These are phyloP conservation scores for Whalleya microplaca DNA, from an alignment of 2,329 filamentous ascomycete species.

Conservation along the genomic window DNA sequence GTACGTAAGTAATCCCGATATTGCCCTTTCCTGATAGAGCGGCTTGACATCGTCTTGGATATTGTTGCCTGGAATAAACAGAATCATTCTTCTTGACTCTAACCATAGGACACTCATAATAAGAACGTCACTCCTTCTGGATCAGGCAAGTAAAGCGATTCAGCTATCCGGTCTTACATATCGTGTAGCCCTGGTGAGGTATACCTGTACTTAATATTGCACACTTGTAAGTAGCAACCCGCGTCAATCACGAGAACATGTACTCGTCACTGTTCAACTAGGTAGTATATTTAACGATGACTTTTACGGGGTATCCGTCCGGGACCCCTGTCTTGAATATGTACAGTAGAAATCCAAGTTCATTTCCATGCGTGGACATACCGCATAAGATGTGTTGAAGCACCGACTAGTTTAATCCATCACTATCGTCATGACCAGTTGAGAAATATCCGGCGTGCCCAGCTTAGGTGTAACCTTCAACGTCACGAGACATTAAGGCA, in stretches of 20 bases:
- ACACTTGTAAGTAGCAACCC: neutral
- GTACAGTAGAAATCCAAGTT: constrained; percentile 12
- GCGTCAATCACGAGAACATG: neutral
- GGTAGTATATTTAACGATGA: neutral
- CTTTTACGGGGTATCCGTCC: neutral
- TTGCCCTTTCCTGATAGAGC: too few relatives aligned
- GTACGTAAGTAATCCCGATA: too few relatives aligned
- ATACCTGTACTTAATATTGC: neutral
- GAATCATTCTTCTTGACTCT: too few relatives aligned
- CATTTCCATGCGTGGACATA: neutral
- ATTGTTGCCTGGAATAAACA: too few relatives aligned
- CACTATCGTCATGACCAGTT: neutral
- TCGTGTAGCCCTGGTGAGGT: neutral
- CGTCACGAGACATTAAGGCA: neutral
- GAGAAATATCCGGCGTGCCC: neutral
- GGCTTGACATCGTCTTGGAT: too few relatives aligned
- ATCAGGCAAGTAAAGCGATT: too few relatives aligned
- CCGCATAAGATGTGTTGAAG: neutral
- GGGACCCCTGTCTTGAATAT: constrained; percentile 11
- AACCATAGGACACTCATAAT: too few relatives aligned
- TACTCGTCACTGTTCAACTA: neutral
- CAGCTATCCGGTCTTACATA: too few relatives aligned
- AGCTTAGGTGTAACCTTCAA: neutral
- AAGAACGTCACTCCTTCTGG: too few relatives aligned
- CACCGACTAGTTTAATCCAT: neutral